Base-by-base conservation (phyloP, 2,329 filamentous ascomycete genomes). In the Diaporthe sp. region DNA sequence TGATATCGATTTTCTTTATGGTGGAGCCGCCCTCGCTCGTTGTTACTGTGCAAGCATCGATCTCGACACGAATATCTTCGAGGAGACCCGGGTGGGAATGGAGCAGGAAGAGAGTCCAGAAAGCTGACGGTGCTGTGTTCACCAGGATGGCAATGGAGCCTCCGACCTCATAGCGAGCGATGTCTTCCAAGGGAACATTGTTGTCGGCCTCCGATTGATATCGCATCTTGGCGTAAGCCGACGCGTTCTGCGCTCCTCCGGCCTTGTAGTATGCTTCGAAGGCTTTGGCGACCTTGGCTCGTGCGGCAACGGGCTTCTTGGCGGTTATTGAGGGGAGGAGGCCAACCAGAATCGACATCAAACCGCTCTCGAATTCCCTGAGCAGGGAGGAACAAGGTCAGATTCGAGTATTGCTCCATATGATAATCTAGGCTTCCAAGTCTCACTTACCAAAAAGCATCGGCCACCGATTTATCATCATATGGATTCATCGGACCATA, bases 401-500 rank as follows among this genome's bases (percentile, higher is more conserved):
- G 17, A 19, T n/a, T n/a, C n/a, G n/a, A n/a, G n/a, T n/a, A n/a
- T n/a, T n/a, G n/a, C n/a, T n/a, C n/a, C n/a, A n/a, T n/a, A n/a
- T n/a, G n/a, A n/a, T n/a, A n/a, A n/a, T n/a, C n/a, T n/a, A n/a
- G n/a, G n/a, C n/a, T n/a, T n/a, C 9, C 55, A 50, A 15, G 13
- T 15, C 10, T 3, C 25, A 77, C 76, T 76, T 78, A 85, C 83
- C 77, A 81, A 77, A 84, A 85, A 32, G 80, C 81, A 53, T 81
- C 76, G 56, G 81, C 81, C 19, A 85, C 78, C 2, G 70, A 73
- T 10, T 79, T 79, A 56, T 85, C 81, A 44, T 82, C 77, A 51
- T 80, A 86, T 0, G 84, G 85, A 73, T 85, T 86, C 72, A 82
- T 77, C 0, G 82, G 82, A 3, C 85, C 85, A 75, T 86, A 86